Base-by-base conservation (phyloP, 306 rosid species). In the Hippophae tibetana region DNA sequence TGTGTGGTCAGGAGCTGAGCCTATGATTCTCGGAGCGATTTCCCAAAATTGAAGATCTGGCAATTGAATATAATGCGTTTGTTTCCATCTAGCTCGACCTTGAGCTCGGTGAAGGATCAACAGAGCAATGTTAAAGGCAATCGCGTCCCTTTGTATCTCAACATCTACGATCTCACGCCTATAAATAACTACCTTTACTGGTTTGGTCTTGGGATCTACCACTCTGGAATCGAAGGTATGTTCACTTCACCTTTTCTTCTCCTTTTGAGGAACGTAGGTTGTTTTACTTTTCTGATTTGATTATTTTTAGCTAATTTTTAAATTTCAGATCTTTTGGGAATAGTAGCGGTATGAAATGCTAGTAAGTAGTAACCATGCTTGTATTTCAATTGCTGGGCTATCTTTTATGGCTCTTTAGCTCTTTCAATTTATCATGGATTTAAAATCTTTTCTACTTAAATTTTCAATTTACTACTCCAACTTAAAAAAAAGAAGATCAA, bases 151-250 rank as follows among this genome's bases (percentile, higher is more conserved):
- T 79, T 93, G 82, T 84, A 82, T 74, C 95, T 93, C 63, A 93
- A 93, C 74, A 81, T 88, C 69, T 93, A 93, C 67, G 99, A 93
- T 76, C 95, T 93, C 59, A 88, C 95, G 47, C 90, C 94, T 6
- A 31, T 84, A 25, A 93, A 93, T 75, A 84, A 86, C 65, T 93
- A 93, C 54, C 83, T 93, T 57, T 88, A 82, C 77, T 73, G 81
- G 65, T 52, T 88, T 57, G 99, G 99, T 27, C 64, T 88, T 38
- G 97, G 99, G 56, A 57, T 86, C 66, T 93, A 76, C 69, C 99
- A 93, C 74, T 93, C 99, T 0, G 97, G 97, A n/a, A 86, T 93
- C 27, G 86, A 93, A 82, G 99, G 99, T 88, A 76, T 52, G 73
- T 10, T 23, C 42, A 7, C 54, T 56, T 45, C 42, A 12, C 38